Evolutionary conservation across 2,329 filamentous ascomycete genomes (phyloP).

Genomic region (Phialocephala sp.): DNA sequence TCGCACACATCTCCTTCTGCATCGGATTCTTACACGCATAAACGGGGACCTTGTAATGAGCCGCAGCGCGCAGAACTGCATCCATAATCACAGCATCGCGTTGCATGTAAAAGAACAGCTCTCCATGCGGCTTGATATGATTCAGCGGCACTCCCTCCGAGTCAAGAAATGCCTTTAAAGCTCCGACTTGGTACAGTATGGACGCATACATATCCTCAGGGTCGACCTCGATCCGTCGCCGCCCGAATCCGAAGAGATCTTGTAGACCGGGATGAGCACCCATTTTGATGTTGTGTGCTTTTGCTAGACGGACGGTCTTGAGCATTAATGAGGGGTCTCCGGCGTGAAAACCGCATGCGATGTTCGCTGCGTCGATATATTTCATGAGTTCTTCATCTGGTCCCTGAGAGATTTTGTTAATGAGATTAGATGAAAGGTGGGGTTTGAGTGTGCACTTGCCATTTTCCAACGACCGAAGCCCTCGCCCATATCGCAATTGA

Average conservation of each 20-base stretch:
- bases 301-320: slow-evolving; percentile 62
- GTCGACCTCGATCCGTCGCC: slow-evolving; percentile 64
- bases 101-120: slow-evolving; percentile 54
- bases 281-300: slow-evolving; percentile 59
- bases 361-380: slow-evolving; percentile 65
- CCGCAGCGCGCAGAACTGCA: slow-evolving; percentile 18
- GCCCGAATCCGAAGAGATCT: slow-evolving; percentile 69
- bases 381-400: slow-evolving; percentile 66
- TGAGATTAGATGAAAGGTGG: neutral
- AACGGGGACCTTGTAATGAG: slow-evolving; percentile 37
- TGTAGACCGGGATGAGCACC: slow-evolving; percentile 69
- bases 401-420: slow-evolving; percentile 49
- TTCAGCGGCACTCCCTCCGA: slow-evolving; percentile 60
- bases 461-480: slow-evolving; percentile 53
- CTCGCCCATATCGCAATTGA: slow-evolving; percentile 60
- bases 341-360: slow-evolving; percentile 65
- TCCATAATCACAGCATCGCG: slow-evolving; percentile 21
- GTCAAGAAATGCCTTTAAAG: slow-evolving; percentile 63
- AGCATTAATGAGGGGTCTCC: slow-evolving; percentile 70
- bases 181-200: slow-evolving; percentile 67
- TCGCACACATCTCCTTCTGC: slow-evolving; percentile 31
- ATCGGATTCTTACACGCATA: slow-evolving; percentile 38
- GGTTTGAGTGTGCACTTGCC: slow-evolving; percentile 35
- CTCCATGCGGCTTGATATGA: slow-evolving; percentile 68
- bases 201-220: slow-evolving; percentile 62